Base-by-base conservation (phyloP, 805 yeast genomes). In the Myxozyma kluyveri region DNA sequence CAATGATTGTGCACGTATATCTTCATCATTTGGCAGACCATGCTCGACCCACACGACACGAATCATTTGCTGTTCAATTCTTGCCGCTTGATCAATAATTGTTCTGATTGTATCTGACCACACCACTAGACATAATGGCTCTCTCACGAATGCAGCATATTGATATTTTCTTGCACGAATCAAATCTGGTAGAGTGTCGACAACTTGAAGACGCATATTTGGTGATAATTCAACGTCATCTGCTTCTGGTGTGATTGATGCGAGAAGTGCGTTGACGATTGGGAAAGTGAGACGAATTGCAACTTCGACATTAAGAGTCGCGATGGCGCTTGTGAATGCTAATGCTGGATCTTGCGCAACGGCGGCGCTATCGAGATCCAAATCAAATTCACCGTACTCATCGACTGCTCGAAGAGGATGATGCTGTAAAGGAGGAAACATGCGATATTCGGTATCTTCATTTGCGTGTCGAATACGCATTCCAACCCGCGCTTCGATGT, bases 31-130 rank as follows among this genome's bases (percentile, higher is more conserved):
- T n/a, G n/a, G n/a, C n/a, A n/a, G n/a, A n/a, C n/a, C n/a, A n/a
- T n/a, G n/a, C n/a, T n/a, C n/a, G n/a, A 36, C 48, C 57, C 57
- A 54, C 7, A 54, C 48, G 18, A 54, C 41, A 14, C 46, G 51
- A 50, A 54, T 49, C 51, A 54, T 54, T 14, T 45, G 39, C 24
- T 44, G 38, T 36, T 49, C 54, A 23, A 54, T 32, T 46, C 33
- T 26, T 10, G 42, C 18, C 4, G 57, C 57, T 9, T 46, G 42
- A 17, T 36, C 24, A 18, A 50, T 24, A 19, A 49, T 26, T 27
- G 31, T 33, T 10, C 29, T 21, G 24, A 50, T 49, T 21, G 45
- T 45, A 32, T 54, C 57, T 12, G 57, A 45, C 57, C 57, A 54
- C 29, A 54, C 52, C 3, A 54, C n/a, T 2, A 54, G 36, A 19